These are phyloP conservation scores for Cladorrhinum sp. DNA, from an alignment of 2,329 filamentous ascomycete species.

Conservation along the genomic window DNA sequence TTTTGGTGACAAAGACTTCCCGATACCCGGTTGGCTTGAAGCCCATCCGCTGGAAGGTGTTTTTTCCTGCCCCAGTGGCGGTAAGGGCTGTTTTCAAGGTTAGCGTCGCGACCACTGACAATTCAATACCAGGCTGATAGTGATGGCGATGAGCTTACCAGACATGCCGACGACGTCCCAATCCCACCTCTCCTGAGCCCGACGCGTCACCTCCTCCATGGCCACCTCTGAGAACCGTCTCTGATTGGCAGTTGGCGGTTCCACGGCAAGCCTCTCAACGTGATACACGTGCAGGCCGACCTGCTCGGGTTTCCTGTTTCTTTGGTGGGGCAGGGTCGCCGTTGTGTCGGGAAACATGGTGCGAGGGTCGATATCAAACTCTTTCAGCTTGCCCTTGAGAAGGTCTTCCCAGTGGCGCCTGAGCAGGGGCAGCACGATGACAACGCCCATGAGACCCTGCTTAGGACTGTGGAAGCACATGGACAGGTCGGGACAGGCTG, in stretches of 20 bases:
- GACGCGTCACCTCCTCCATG: constrained; percentile 21
- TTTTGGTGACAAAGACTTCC: constrained; percentile 25
- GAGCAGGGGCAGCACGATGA: constrained; percentile 33
- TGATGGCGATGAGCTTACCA: constrained; percentile 23
- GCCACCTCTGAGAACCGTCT: constrained; percentile 27
- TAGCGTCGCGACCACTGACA: too few species aligned
- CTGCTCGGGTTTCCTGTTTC: constrained; percentile 5
- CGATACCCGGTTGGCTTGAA: constrained; percentile 32
- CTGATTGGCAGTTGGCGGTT: neutral
- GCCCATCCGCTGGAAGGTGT: constrained; percentile 29
- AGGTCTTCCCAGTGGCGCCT: constrained; percentile 30
- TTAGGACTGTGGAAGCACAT: constrained; percentile 23
- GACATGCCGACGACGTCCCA: constrained; percentile 32
- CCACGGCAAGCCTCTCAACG: constrained; percentile 30
- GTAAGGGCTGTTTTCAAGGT: constrained; percentile 29
- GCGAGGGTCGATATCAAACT: constrained; percentile 28
- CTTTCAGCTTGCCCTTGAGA: constrained; percentile 31
- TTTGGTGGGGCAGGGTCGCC: neutral
- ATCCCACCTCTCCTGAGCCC: constrained; percentile 6
- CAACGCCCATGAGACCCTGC: constrained; percentile 24
- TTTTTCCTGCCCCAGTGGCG: constrained; percentile 30
- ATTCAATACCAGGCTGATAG: neutral
- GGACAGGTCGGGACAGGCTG: constrained; percentile 29
- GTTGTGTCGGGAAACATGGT: constrained; percentile 26
- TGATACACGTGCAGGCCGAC: constrained; percentile 38